Evolutionary conservation across 495 filamentous ascomycete genomes (phyloP), one percentile per base, ranked within the genome.

Genomic region (Xylaria bambusicola): DNA sequence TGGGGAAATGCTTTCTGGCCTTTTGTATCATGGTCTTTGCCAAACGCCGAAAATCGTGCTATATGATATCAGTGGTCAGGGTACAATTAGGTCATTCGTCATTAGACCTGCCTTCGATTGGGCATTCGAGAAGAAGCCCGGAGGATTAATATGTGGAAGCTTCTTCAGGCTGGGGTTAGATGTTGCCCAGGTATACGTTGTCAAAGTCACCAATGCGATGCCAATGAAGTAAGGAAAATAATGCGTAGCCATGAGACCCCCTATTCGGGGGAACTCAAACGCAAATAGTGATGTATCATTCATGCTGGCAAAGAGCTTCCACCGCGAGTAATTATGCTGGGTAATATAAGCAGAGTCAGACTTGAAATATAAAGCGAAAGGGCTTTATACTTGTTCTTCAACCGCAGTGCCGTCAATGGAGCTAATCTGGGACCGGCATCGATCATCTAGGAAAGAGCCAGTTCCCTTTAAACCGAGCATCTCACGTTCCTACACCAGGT

Each of bases 1-100:
- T 56, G 1, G 66, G 66, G 23, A 64, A 58, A 15, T 50, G 33
- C 42, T 64, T 26, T 24, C 55, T 60, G 3, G 62, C 62, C 23
- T 62, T 29, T 17, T 21, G 20, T 13, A 62, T 1, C 2, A 64
- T 5, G 7, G 18, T 45, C n/a, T 50, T 51, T 2, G 47, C 51
- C 10, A 52, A 60, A 26, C 9, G 1, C 6, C 18, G 20, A 26
- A 49, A 67, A 2, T 50, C 20, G 47, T 15, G 58, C 62, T 67
- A 6, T 35, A 31, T 33, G 9, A 17, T 33, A 26, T 54, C n/a
- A 56, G 52, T 29, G 2, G 10, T n/a, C n/a, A 6, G 1, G 6
- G 7, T 10, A 17, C 21, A 24, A 27, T 26, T 9, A 18, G 20
- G 45, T 9, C 18, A 17, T 26, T 35, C 12, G 13, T 2, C 41